Conservation (phyloP, 345 rosid genomes). For the Mallotus nudiflorus region DNA sequence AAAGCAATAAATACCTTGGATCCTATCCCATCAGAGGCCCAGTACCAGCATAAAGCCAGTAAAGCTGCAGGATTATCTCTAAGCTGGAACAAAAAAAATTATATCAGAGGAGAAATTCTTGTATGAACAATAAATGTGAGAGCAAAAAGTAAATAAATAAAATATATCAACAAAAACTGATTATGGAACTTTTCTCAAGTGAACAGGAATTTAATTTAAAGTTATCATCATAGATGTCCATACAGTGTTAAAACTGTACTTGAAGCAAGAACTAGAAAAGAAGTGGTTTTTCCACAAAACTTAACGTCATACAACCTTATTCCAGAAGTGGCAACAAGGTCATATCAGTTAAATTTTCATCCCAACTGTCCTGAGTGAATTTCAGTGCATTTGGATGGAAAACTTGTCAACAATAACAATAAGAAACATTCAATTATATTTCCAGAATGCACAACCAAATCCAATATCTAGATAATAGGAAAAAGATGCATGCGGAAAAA, state of each 20-base stretch:
- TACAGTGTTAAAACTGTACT: neutral
- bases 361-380: neutral
- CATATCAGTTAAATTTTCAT: neutral
- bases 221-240: neutral
- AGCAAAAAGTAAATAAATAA: neutral
- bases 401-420: neutral
- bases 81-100: conserved; percentile 49
- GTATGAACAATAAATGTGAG: neutral
- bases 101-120: conserved; percentile 2
- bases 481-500: neutral
- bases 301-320: neutral
- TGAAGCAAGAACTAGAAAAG: neutral
- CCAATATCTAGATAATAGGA: neutral
- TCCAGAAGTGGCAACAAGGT: neutral
- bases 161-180: neutral
- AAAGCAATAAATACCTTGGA: conserved; percentile 62
- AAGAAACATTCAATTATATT: neutral
- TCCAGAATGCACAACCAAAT: neutral
- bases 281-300: neutral
- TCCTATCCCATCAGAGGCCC: conserved; percentile 92
- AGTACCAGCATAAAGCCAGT: conserved; percentile 94
- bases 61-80: conserved; percentile 90
- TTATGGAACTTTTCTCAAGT: neutral
- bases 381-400: neutral
- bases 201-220: neutral